These are phyloP conservation scores for Avena insularis DNA, from an alignment of 176 grass and related monocot species.

Conservation along the genomic window DNA sequence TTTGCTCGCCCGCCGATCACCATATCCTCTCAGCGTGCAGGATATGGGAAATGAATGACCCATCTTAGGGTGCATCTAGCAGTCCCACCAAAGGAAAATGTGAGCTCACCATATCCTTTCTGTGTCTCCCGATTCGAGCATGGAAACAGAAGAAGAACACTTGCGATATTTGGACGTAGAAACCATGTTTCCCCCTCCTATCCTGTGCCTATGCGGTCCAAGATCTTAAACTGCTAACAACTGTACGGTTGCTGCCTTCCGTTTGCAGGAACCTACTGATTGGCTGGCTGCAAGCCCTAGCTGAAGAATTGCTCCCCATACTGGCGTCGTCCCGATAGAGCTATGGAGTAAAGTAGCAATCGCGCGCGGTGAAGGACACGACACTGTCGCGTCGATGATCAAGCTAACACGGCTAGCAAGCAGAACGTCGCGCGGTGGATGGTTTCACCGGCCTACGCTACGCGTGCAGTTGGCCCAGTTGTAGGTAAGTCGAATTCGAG, in stretches of 20 bases:
- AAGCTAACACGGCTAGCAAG: too few relatives aligned
- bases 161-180: neutral
- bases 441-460: conserved; percentile 3
- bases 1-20: too few relatives aligned
- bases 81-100: neutral
- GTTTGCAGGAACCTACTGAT: neutral
- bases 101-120: neutral
- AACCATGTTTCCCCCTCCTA: neutral
- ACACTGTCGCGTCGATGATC: neutral
- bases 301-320: neutral
- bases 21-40: too few relatives aligned
- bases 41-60: neutral
- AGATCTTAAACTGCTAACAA: neutral
- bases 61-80: neutral
- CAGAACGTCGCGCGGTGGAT: neutral
- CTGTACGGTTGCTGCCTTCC: neutral
- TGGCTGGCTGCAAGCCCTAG: neutral
- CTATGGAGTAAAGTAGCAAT: neutral
- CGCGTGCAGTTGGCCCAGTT: neutral
- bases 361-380: neutral
- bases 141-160: neutral
- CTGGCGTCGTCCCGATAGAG: too few relatives aligned
- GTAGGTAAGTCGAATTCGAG: neutral
- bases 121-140: neutral
- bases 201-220: neutral